phyloP scores from a whole-genome alignment of 306 rosid species.

The Senna siamea region DNA sequence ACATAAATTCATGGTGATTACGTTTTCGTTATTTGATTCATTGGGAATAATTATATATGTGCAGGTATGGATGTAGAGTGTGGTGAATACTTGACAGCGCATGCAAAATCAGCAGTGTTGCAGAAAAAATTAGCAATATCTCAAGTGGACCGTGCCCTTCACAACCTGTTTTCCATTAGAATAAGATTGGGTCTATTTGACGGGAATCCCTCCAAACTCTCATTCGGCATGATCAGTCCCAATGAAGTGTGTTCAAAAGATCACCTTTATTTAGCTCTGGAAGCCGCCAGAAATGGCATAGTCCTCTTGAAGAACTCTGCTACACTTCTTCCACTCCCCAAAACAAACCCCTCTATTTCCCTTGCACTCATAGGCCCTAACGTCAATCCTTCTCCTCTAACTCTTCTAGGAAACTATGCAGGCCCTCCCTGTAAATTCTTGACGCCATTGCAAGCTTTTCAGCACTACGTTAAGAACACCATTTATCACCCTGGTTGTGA shows the following conservation, averaged over 20 bases:
- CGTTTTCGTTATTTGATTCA: background rate
- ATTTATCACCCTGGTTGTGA: slow-evolving; percentile 72
- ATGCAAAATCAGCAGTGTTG: slow-evolving; percentile 68
- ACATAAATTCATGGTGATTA: background rate
- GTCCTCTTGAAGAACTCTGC: slow-evolving; percentile 80
- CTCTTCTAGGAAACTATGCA: slow-evolving; percentile 80
- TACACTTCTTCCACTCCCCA: slow-evolving; percentile 71
- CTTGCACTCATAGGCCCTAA: slow-evolving; percentile 89
- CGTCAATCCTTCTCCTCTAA: slow-evolving; percentile 56
- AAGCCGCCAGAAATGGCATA: slow-evolving; percentile 89
- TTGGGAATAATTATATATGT: background rate
- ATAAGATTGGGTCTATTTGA: slow-evolving; percentile 81
- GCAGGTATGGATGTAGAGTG: slow-evolving; percentile 93
- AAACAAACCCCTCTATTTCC: slow-evolving; percentile 50
- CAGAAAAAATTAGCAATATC: slow-evolving; percentile 54
- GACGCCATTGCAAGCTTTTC: slow-evolving; percentile 66
- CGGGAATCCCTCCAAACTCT: slow-evolving; percentile 67
- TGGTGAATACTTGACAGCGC: slow-evolving; percentile 57
- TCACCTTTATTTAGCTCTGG: slow-evolving; percentile 74
- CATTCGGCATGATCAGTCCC: slow-evolving; percentile 69
- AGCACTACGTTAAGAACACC: slow-evolving; percentile 51
- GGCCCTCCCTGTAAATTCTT: slow-evolving; percentile 78
- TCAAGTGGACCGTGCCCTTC: slow-evolving; percentile 80
- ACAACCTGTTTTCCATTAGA: slow-evolving; percentile 72
- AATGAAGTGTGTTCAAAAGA: slow-evolving; percentile 66